Base-by-base conservation (phyloP, 495 filamentous ascomycete species). In the Hypoxylon perforatum region DNA sequence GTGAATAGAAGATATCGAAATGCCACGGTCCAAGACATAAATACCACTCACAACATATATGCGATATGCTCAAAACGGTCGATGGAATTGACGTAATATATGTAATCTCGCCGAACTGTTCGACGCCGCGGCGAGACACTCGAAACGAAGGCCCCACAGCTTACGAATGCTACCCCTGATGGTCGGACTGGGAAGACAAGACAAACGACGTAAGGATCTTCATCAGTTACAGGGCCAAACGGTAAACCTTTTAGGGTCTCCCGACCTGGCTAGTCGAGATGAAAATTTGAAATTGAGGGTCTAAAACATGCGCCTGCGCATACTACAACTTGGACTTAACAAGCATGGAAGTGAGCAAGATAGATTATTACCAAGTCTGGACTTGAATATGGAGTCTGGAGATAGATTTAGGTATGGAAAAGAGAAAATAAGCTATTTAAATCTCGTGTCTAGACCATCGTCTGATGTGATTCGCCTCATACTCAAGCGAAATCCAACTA, bases 111-210 rank as follows among this genome's bases (percentile, higher is more conserved):
- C 66, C 61, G 56, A 61, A 65, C 56, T 61, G 52, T 3, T 7
- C 3, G 25, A 28, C 4, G 50, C 50, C 61, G 33, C 21, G 21
- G 48, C 55, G 30, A 69, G 56, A 69, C 44, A 69, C 57, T 61
- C 61, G 66, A 69, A 65, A 69, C 66, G 50, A 56, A 41, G 30
- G 60, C 57, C 66, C 66, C 66, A 69, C 66, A 60, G 66, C 66
- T 69, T 69, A 69, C 66, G 66, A 69, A 64, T 69, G 57, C 66
- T 64, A 22, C 61, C 56, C 61, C 66, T 69, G 57, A 59, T 47
- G 17, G 42, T 54, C 15, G 22, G 47, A 55, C 35, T 58, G 56
- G 61, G 47, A 59, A 21, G 44, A 56, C 38, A 33, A 61, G 55
- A 65, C 66, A 61, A 69, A 64, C 60, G 60, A 60, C 60, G 60